Evolutionary conservation across 1,139 yeast species (phyloP).

Genomic region (Candida tropicalis): DNA sequence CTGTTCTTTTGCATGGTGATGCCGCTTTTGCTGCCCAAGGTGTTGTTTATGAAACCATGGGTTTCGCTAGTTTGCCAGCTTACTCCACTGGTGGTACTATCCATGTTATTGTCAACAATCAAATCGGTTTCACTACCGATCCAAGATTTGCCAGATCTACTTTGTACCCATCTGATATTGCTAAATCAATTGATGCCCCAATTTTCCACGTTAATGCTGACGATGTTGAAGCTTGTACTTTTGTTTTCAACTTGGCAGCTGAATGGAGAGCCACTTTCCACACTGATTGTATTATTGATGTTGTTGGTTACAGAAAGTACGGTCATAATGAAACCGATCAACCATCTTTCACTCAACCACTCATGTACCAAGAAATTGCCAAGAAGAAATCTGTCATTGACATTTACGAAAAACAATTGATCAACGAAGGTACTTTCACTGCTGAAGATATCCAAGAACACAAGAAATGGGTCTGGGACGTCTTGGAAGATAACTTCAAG

Average conservation of each 20-base stretch:
- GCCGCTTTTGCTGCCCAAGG: conserved; percentile 99
- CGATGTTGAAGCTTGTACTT: conserved; percentile 92
- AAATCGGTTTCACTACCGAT: conserved; percentile 98
- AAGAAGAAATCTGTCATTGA: conserved; percentile 88
- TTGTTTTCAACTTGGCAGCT: conserved; percentile 93
- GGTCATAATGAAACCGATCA: conserved; percentile 99
- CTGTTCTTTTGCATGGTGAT: conserved; percentile 95
- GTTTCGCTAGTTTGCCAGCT: conserved; percentile 88
- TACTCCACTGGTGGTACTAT: conserved; percentile 98
- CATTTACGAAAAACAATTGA: conserved; percentile 75
- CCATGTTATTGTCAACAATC: conserved; percentile 94
- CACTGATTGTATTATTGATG: conserved; percentile 93
- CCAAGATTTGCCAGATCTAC: conserved; percentile 98
- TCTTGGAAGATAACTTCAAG: conserved; percentile 84
- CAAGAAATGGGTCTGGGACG: conserved; percentile 97
- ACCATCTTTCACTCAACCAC: conserved; percentile 97
- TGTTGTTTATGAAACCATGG: conserved; percentile 98
- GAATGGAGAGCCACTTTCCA: conserved; percentile 98
- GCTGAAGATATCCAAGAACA: conserved; percentile 91
- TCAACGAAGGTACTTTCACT: conserved; percentile 87
- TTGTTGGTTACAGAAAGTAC: conserved; percentile 97
- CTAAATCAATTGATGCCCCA: conserved; percentile 95
- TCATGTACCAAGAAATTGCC: conserved; percentile 91
- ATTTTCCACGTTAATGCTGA: conserved; percentile 99
- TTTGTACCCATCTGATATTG: conserved; percentile 96